Conservation (phyloP, 169 alveolate species). For the Fabrea salina region DNA sequence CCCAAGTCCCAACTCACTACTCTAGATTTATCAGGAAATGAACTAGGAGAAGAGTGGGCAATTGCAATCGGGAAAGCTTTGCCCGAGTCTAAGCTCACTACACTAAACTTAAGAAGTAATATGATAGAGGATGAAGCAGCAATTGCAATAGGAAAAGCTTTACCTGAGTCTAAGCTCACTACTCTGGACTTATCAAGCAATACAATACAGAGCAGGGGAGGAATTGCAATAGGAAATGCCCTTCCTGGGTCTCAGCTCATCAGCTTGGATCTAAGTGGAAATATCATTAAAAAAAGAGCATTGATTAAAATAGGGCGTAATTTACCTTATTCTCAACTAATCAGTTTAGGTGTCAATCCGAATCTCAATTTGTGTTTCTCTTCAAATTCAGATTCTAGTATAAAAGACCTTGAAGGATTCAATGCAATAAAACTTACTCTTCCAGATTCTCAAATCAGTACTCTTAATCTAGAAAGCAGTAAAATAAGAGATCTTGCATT, state of each 20-base stretch:
- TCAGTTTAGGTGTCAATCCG: slow-evolving; percentile 49
- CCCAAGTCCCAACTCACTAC: no score
- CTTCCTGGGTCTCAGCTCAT: slow-evolving; percentile 51
- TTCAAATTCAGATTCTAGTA: no score
- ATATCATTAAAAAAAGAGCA: slow-evolving; percentile 56
- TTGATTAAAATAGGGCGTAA: slow-evolving; percentile 49
- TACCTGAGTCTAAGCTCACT: slow-evolving; percentile 53
- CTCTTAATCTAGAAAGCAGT: no score
- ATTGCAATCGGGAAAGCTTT: slow-evolving; percentile 42
- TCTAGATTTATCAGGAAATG: slow-evolving; percentile 63
- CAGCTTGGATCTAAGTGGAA: slow-evolving; percentile 53
- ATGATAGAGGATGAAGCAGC: slow-evolving; percentile 56
- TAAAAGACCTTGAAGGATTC: no score
- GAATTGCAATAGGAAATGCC: slow-evolving; percentile 46
- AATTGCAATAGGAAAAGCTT: slow-evolving; percentile 46
- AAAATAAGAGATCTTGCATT: no score
- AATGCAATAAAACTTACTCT: no score
- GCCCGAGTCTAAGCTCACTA: slow-evolving; percentile 38
- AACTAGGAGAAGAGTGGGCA: slow-evolving; percentile 58
- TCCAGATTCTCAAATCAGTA: no score
- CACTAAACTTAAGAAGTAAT: slow-evolving; percentile 40
- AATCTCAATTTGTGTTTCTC: no score
- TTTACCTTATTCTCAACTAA: slow-evolving; percentile 50
- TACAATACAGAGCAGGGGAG: slow-evolving; percentile 57
- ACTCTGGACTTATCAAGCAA: slow-evolving; percentile 56